Conservation (phyloP, 2,329 filamentous ascomycete species). For the Colletotrichum sp. region DNA sequence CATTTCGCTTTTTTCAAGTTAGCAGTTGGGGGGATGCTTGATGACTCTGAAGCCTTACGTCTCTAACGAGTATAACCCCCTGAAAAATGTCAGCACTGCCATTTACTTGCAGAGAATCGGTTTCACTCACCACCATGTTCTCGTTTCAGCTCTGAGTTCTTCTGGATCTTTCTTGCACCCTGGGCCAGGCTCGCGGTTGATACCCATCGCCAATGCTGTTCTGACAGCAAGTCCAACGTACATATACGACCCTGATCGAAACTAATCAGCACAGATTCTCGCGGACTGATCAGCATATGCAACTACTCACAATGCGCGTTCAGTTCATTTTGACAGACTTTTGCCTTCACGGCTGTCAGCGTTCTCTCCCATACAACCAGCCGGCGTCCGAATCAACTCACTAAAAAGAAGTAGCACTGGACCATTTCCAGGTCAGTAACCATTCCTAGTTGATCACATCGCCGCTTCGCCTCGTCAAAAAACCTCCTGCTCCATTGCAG, state of each 20-base stretch:
- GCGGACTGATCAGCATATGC: background rate
- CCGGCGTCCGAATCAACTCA: conserved; percentile 5
- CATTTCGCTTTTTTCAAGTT: conserved; percentile 38
- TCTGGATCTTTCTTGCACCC: conserved; percentile 34
- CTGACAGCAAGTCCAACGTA: conserved; percentile 51
- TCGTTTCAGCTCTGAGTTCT: conserved; percentile 39
- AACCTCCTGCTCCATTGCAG: conserved; percentile 51
- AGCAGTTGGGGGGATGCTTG: background rate
- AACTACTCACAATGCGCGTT: conserved; percentile 45
- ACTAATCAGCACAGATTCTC: background rate
- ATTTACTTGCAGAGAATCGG: rapidly evolving
- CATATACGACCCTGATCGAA: conserved; percentile 42
- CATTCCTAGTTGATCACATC: conserved; percentile 42
- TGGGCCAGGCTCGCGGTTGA: conserved; percentile 43
- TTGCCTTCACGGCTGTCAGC: conserved; percentile 29
- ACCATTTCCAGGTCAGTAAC: conserved; percentile 51
- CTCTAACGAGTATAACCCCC: conserved; percentile 48
- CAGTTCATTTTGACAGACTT: conserved; percentile 53
- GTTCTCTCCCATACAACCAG: background rate
- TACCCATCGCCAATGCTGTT: conserved; percentile 50
- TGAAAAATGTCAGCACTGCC: conserved; percentile 14
- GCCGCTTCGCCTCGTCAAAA: conserved; percentile 44
- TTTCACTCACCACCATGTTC: conserved; percentile 48
- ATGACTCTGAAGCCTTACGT: conserved; percentile 32
- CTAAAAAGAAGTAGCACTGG: conserved; percentile 51